Conservation (phyloP, 108 stramenopile species). For the Craspedostauros australis region DNA sequence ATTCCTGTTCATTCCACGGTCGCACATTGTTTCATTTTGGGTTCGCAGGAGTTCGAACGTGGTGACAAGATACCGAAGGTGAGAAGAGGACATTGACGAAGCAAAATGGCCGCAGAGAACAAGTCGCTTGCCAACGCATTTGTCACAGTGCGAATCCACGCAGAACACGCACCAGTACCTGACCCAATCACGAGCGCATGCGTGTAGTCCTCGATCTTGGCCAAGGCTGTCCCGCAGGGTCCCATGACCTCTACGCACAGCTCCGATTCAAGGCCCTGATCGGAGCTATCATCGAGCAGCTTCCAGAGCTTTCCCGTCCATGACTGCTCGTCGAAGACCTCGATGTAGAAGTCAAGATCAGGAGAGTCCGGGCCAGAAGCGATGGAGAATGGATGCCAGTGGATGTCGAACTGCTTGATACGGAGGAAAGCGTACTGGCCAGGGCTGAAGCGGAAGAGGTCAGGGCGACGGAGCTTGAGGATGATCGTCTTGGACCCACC, state of each 20-base stretch:
- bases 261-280: background rate
- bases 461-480: conserved; percentile 23
- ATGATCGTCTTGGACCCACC: conserved; percentile 30
- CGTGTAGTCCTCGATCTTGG: conserved; percentile 12
- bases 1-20: conserved; percentile 12
- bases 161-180: conserved; percentile 22
- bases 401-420: conserved; percentile 10
- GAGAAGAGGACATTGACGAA: too few species aligned
- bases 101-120: too few species aligned
- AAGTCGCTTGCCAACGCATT: too few species aligned
- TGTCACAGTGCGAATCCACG: too few species aligned
- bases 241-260: conserved; percentile 29
- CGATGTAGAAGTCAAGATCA: conserved; percentile 32
- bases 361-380: conserved; percentile 23
- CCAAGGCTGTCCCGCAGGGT: conserved; percentile 40
- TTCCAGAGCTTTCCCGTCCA: conserved; percentile 19
- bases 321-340: conserved; percentile 18
- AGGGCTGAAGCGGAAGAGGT: conserved; percentile 26
- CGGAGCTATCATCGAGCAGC: conserved; percentile 1
- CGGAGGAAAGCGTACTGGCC: conserved; percentile 38
- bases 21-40: background rate
- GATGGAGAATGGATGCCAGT: conserved; percentile 38
- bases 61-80: too few species aligned
- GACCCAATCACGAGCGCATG: conserved; percentile 31
- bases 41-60: too few species aligned